Evolutionary conservation across 495 filamentous ascomycete genomes (phyloP).

Genomic region (Daldinia caldariorum): DNA sequence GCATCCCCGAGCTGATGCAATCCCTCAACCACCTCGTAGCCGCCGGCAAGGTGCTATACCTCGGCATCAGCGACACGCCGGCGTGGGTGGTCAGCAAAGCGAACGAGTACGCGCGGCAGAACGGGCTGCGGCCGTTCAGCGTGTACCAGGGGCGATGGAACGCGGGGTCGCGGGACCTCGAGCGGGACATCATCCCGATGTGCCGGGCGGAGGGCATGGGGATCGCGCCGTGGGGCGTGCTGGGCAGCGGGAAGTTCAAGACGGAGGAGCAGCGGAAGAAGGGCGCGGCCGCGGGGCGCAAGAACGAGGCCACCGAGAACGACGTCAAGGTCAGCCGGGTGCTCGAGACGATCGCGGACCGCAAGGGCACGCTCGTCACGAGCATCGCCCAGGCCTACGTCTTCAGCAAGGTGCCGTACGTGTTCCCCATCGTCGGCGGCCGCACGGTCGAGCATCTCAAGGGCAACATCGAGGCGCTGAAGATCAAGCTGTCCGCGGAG

Average conservation of each 20-base stretch:
- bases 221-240: constrained; percentile 68
- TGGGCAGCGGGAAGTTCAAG: constrained; percentile 72
- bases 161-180: constrained; percentile 68
- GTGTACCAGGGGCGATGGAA: constrained; percentile 77
- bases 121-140: constrained; percentile 69
- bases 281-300: constrained; percentile 16
- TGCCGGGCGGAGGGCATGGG: constrained; percentile 72
- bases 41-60: constrained; percentile 73
- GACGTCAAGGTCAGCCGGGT: constrained; percentile 64
- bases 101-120: constrained; percentile 72
- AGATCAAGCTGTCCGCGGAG: constrained; percentile 61
- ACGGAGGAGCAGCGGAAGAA: constrained; percentile 53
- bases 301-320: constrained; percentile 32
- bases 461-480: constrained; percentile 72
- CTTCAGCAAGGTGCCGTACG: constrained; percentile 74
- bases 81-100: constrained; percentile 75
- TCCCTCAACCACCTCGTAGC: constrained; percentile 67
- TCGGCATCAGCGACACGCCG: constrained; percentile 73
- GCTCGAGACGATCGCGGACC: constrained; percentile 67
- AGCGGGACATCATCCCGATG: constrained; percentile 80
- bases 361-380: constrained; percentile 62
- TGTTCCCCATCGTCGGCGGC: constrained; percentile 78
- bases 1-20: constrained; percentile 78
- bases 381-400: constrained; percentile 78
- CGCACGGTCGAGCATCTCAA: constrained; percentile 71